Percentiles rank a stretch among this genome's conserved stretches.
Evolutionary conservation across 805 yeast species (phyloP).

Genomic region (Yamadazyma olivae): DNA sequence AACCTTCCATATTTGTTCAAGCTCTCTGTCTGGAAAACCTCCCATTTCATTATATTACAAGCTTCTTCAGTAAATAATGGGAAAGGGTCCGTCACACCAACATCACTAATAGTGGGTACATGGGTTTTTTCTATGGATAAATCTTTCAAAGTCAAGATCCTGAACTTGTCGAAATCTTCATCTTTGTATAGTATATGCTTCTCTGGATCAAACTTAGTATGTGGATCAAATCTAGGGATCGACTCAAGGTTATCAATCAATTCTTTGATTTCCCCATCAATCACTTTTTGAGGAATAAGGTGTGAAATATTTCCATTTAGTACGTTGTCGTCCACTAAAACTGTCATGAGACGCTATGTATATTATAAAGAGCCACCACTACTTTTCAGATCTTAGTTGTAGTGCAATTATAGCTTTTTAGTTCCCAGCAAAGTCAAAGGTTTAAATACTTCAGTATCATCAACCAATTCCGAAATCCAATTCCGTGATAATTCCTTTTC

Average conservation of each 20-base stretch:
- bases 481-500: no score
- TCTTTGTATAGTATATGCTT: conserved; percentile 11
- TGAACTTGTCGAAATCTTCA: conserved; percentile 26
- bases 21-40: conserved; percentile 18
- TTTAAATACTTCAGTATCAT: no score
- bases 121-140: conserved; percentile 35
- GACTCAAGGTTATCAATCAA: conserved; percentile 9
- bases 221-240: conserved; percentile 10
- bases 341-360: not conserved
- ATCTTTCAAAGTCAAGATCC: conserved; percentile 34
- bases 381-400: no score
- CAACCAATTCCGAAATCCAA: no score
- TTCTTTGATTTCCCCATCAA: conserved; percentile 9
- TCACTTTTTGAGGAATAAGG: conserved; percentile 8
- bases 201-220: conserved; percentile 10
- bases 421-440: no score
- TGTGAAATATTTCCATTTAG: conserved; percentile 10
- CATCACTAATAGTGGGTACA: conserved; percentile 27
- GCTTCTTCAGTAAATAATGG: conserved; percentile 30
- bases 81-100: conserved; percentile 30
- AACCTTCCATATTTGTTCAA: conserved; percentile 21
- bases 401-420: no score
- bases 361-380: no score
- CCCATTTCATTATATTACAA: conserved; percentile 25
- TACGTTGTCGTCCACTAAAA: conserved; percentile 8